Evolutionary conservation across 164 flowering plant species (phyloP).

Genomic region (Stephania yunnanensis): DNA sequence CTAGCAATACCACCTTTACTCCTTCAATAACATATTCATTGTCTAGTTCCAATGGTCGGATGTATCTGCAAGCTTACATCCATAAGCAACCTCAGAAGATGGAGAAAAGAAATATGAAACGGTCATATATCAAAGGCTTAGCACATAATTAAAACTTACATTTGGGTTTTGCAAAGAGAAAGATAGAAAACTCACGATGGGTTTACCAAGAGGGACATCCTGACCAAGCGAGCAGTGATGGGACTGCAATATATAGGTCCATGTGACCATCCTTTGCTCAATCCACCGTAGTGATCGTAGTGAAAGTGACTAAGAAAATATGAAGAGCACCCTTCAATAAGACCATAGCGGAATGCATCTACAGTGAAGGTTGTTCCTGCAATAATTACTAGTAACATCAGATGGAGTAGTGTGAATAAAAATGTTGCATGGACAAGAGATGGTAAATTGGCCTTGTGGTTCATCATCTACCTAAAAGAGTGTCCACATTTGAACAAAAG

Average conservation of each 20-base stretch:
- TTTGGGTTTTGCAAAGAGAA: background rate
- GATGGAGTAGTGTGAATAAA: background rate
- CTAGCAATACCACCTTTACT: slow-evolving; percentile 52
- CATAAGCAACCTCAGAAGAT: background rate
- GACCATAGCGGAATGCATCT: slow-evolving; percentile 71
- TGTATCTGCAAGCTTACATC: slow-evolving; percentile 29
- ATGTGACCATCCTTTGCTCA: slow-evolving; percentile 68
- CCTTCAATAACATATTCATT: slow-evolving; percentile 47
- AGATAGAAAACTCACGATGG: slow-evolving; percentile 37
- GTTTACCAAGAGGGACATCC: slow-evolving; percentile 48
- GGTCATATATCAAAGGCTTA: background rate
- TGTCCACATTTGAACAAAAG: no score
- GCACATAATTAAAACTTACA: background rate
- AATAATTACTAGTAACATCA: background rate
- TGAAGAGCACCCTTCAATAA: slow-evolving; percentile 55
- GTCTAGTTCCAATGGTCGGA: slow-evolving; percentile 52
- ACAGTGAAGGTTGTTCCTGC: slow-evolving; percentile 67
- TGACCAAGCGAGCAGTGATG: slow-evolving; percentile 58
- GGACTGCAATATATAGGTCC: slow-evolving; percentile 69
- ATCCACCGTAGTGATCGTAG: slow-evolving; percentile 65
- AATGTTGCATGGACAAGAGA: background rate
- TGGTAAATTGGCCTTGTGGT: background rate
- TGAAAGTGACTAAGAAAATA: slow-evolving; percentile 76
- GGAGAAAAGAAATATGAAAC: background rate
- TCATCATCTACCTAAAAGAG: background rate